These are phyloP conservation scores for Naumovozyma baii DNA, from an alignment of 805 yeast species.

Conservation along the genomic window DNA sequence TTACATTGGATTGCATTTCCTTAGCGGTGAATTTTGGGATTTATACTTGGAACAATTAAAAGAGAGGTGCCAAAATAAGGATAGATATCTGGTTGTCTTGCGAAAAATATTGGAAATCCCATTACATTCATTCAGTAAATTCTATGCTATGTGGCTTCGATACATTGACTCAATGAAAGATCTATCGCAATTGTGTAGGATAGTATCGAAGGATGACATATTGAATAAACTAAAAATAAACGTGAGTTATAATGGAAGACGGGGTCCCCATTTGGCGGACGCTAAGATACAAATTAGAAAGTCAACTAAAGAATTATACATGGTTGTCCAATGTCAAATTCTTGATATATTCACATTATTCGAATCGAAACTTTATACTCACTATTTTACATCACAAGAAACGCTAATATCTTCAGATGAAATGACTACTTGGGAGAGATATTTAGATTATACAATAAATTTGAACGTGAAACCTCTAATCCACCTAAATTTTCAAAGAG, in stretches of 20 bases:
- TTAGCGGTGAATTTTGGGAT: conserved; percentile 30
- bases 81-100: conserved; percentile 19
- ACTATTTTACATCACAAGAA: conserved; percentile 23
- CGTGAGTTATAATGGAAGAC: conserved; percentile 15
- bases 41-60: conserved; percentile 23
- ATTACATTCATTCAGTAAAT: conserved; percentile 24
- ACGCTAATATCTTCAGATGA: conserved; percentile 17
- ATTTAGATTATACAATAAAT: conserved; percentile 22
- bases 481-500: conserved; percentile 27
- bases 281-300: conserved; percentile 25
- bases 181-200: conserved; percentile 16
- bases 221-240: conserved; percentile 18
- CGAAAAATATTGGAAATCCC: conserved; percentile 28
- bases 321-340: conserved; percentile 25
- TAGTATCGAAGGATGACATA: conserved; percentile 21
- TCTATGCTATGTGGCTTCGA: conserved; percentile 25
- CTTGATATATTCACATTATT: conserved; percentile 23
- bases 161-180: conserved; percentile 23
- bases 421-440: conserved; percentile 21
- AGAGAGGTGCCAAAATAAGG: conserved; percentile 15
- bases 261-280: conserved; percentile 29
- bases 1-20: conserved; percentile 27
- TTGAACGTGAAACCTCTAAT: conserved; percentile 13
- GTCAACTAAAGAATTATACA: conserved; percentile 24
- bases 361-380: conserved; percentile 24